Conservation (phyloP, 306 rosid genomes). For the Pachyrhizus erosus region DNA sequence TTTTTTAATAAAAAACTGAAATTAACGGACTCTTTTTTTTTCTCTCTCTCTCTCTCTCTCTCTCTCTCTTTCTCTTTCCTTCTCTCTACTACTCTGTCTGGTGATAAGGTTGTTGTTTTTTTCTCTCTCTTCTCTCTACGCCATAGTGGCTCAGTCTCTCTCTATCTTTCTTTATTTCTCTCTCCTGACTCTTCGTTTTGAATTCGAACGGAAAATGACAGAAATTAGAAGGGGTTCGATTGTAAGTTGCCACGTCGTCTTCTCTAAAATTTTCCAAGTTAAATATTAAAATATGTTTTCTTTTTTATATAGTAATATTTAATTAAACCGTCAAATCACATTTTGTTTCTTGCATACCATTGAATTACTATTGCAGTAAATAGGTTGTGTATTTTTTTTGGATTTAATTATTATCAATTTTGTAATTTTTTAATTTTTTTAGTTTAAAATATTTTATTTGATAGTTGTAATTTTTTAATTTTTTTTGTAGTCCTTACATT, state of each 20-base stretch:
- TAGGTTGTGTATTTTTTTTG: too few relatives aligned
- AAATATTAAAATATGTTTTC: too few relatives aligned
- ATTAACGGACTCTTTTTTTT: slow-evolving; percentile 45
- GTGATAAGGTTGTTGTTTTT: slow-evolving; percentile 37
- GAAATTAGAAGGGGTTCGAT: not conserved
- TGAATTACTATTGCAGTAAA: too few relatives aligned
- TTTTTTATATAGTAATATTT: too few relatives aligned
- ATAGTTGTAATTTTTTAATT: too few relatives aligned
- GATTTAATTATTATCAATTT: too few relatives aligned
- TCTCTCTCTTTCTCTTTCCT: slow-evolving; percentile 32
- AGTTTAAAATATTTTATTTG: too few relatives aligned
- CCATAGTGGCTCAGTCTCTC: slow-evolving; percentile 16
- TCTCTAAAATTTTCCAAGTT: not conserved
- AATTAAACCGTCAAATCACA: too few relatives aligned
- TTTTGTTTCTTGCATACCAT: too few relatives aligned
- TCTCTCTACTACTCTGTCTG: slow-evolving; percentile 28
- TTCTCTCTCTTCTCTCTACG: slow-evolving; percentile 27
- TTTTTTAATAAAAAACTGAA: slow-evolving; percentile 39
- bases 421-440: too few relatives aligned
- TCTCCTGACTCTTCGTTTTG: slow-evolving; percentile 16
- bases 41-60: too few relatives aligned
- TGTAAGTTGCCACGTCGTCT: slow-evolving; percentile 6
- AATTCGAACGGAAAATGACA: slow-evolving; percentile 26
- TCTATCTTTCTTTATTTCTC: slow-evolving; percentile 18
- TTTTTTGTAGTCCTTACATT: too few relatives aligned